Evolutionary conservation across 83 land plant genomes (phyloP), one percentile per base, ranked within the genome.

Genomic region (Isoetes engelmannii): DNA sequence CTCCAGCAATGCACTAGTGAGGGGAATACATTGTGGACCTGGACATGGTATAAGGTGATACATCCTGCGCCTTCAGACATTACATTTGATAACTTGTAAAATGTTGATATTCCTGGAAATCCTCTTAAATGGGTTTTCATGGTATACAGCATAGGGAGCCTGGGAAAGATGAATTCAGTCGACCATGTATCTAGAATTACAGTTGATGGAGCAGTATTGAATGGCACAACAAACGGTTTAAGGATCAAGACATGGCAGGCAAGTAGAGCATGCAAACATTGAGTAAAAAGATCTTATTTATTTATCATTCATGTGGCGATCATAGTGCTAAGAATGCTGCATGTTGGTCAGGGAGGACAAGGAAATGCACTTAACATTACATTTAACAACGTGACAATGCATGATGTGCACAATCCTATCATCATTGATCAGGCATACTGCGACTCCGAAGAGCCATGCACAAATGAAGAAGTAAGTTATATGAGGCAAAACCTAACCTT

Each of bases 401-500:
- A 59, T 7, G 78, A 84, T 45, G 89, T 83, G n/a, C 49, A 48
- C 6, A 80, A 83, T 57, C 91, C 91, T 4, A 87, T 87, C 44
- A 85, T 85, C 47, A 79, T 87, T 7, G 85, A 87, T 45, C 91
- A 87, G 68, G 56, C 85, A 56, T 87, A 87, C 47, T 87, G 91
- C 44, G 91, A 87, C 63, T 72, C 84, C 45, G 44, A 61, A 4
- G 69, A 68, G 17, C 82, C 83, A 63, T 86, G 89, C 72, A 42
- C 51, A 47, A 48, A 80, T n/a, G n/a, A n/a, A n/a, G n/a, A n/a
- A n/a, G n/a, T n/a, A n/a, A n/a, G n/a, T n/a, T n/a, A n/a, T n/a
- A n/a, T n/a, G n/a, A n/a, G n/a, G n/a, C n/a, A n/a, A n/a, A n/a
- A n/a, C n/a, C n/a, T n/a, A n/a, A n/a, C n/a, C n/a, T n/a, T n/a